Evolutionary conservation across 192 early-diverging fungal genomes (phyloP).

Genomic region (Coemansia sp.): DNA sequence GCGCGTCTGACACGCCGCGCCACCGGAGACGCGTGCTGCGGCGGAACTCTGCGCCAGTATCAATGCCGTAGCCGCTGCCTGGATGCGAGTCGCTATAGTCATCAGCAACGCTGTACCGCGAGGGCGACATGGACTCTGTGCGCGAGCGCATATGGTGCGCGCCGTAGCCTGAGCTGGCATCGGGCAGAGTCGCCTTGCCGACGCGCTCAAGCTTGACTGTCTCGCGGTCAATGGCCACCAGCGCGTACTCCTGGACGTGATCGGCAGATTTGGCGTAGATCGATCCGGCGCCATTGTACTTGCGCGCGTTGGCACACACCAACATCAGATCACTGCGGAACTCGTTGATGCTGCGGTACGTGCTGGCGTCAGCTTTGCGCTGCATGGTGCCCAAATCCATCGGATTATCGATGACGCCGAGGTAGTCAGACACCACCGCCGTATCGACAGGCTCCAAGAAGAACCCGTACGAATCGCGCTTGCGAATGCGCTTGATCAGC

Average conservation of each 20-base stretch:
- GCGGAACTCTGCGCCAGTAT: constrained; percentile 13
- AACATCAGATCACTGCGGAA: constrained; percentile 77
- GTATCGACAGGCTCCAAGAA: constrained; percentile 87
- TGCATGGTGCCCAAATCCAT: constrained; percentile 95
- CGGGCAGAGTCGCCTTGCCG: constrained; percentile 30
- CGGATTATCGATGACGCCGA: constrained; percentile 72
- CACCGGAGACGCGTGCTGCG: constrained; percentile 39
- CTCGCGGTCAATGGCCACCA: constrained; percentile 68
- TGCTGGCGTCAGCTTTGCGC: constrained; percentile 62
- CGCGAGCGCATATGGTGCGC: constrained; percentile 14
- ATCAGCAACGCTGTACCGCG: constrained; percentile 21
- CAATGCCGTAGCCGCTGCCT: constrained; percentile 1
- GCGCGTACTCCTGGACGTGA: constrained; percentile 70
- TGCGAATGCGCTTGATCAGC: constrained; percentile 64
- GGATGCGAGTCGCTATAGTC: constrained; percentile 28
- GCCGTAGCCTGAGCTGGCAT: not conserved
- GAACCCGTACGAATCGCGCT: constrained; percentile 83
- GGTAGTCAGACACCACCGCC: constrained; percentile 73
- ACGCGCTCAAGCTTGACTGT: constrained; percentile 43
- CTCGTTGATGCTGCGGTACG: constrained; percentile 66
- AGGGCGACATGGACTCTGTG: constrained; percentile 24
- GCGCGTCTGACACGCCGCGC: constrained; percentile 21
- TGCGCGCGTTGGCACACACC: constrained; percentile 77
- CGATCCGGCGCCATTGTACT: constrained; percentile 81
- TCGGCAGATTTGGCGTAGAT: constrained; percentile 80